phyloP scores from a whole-genome alignment of 2,329 filamentous ascomycete species.

The Venturia effusa region DNA sequence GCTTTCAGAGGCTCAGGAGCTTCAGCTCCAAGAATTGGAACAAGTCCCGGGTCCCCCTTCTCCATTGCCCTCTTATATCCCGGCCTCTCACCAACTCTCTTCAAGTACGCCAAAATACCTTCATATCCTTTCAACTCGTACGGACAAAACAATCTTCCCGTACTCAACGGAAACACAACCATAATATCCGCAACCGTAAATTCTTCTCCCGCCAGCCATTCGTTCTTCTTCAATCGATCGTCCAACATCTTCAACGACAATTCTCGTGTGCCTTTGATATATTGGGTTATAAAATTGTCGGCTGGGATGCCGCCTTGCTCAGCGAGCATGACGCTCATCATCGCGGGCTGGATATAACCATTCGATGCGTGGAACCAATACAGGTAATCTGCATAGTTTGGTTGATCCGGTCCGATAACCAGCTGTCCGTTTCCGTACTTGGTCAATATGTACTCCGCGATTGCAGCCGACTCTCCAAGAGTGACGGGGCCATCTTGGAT shows the following conservation, averaged over 20 bases:
- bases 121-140: constrained; percentile 18
- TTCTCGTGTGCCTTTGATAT: constrained; percentile 17
- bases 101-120: constrained; percentile 20
- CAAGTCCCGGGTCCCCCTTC: constrained; percentile 23
- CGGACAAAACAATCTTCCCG: constrained; percentile 43
- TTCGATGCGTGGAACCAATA: constrained; percentile 54
- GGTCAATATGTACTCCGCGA: constrained; percentile 50
- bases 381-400: constrained; percentile 48
- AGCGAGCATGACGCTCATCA: constrained; percentile 23
- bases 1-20: constrained; percentile 9
- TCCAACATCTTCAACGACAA: constrained; percentile 39
- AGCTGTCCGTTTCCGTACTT: constrained; percentile 42
- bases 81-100: constrained; percentile 17
- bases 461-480: constrained; percentile 50
- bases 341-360: constrained; percentile 27
- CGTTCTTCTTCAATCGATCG: constrained; percentile 33
- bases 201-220: constrained; percentile 49
- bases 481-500: constrained; percentile 45
- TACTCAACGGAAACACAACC: constrained; percentile 50
- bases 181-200: constrained; percentile 59
- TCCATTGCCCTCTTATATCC: constrained; percentile 21
- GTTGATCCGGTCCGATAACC: constrained; percentile 32
- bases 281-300: constrained; percentile 20
- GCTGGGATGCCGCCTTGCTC: constrained; percentile 16
- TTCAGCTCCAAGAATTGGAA: constrained; percentile 14